Base-by-base conservation (phyloP, 306 rosid species). In the Pueraria montana region DNA sequence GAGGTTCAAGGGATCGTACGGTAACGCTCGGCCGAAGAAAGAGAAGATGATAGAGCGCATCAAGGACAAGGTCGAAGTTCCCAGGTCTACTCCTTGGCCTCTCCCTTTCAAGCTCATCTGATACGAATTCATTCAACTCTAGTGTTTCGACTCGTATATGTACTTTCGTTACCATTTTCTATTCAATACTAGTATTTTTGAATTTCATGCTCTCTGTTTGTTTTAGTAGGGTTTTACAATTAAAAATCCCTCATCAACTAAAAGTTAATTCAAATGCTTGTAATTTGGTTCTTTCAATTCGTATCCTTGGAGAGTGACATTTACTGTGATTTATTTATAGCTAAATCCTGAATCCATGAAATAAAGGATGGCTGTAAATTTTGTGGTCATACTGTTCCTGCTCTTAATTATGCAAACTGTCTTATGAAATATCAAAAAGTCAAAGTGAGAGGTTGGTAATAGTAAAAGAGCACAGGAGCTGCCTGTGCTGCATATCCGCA, bases 11-110 rank as follows among this genome's bases (percentile, higher is more conserved):
- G 99, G 99, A 6, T 93, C 99, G 52, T 96, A 58, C 77, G 97
- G 96, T 0, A 96, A 93, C 80, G 12, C 95, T 14, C 81, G 95
- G 82, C 97, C 99, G 2, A 92, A 91, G 89, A 96, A 82, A 86
- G 99, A 96, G 86, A 92, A 93, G 85, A 94, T 43, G 98, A 96
- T 96, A 0, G 94, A 96, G 82, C 97, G 97, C 63, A 89, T 96
- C 64, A 94, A 96, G 87, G 98, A 92, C 83, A 92, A 87, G 88
- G 92, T 90, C 46, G 99, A 95, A 91, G 97, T 95, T 58, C 97
- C 98, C 86, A 91, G 95, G 91, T 93, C 98, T 8, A 91, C 99
- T 78, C 99, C 99, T 80, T 95, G 98, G 98, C 98, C 98, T 83
- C 98, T 95, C 59, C 96, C 98, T 40, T 93, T 95, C 91, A 95